Conservation (phyloP, 139 green algal genomes). For the Pleodorina starrii region DNA sequence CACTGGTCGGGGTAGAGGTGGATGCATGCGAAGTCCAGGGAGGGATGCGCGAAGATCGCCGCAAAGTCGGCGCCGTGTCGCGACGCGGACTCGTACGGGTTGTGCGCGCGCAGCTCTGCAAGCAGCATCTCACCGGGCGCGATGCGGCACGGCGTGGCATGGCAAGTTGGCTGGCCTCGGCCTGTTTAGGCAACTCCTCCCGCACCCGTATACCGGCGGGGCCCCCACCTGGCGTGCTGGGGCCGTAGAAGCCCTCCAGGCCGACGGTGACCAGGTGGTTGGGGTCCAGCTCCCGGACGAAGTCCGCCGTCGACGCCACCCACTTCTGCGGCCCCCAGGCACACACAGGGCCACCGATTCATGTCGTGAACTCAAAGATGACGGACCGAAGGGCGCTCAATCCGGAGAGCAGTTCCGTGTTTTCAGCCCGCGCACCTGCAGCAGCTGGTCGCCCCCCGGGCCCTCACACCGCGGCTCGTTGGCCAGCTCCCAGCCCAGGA, state of each 20-base stretch:
- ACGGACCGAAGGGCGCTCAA: too few species aligned
- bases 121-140: too few species aligned
- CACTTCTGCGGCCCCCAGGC: slow-evolving; percentile 48
- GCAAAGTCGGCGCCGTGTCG: slow-evolving; percentile 76
- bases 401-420: too few species aligned
- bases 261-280: slow-evolving; percentile 85
- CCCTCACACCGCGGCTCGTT: slow-evolving; percentile 86
- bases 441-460: not conserved
- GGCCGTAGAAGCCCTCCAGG: slow-evolving; percentile 83
- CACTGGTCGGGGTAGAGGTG: slow-evolving; percentile 85
- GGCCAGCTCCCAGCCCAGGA: slow-evolving; percentile 83
- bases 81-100: slow-evolving; percentile 66
- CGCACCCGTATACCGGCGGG: too few species aligned
- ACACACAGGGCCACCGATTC: too few species aligned
- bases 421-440: too few species aligned
- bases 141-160: too few species aligned
- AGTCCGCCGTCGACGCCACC: slow-evolving; percentile 61
- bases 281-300: slow-evolving; percentile 72
- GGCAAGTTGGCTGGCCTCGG: too few species aligned
- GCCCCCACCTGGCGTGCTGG: slow-evolving; percentile 63
- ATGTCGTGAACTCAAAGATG: too few species aligned
- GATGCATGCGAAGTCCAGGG: slow-evolving; percentile 78
- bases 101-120: slow-evolving; percentile 63
- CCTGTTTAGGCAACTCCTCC: too few species aligned
- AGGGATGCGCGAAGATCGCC: slow-evolving; percentile 50